phyloP scores from a whole-genome alignment of 306 rosid species.

The Castanea mollissima region DNA sequence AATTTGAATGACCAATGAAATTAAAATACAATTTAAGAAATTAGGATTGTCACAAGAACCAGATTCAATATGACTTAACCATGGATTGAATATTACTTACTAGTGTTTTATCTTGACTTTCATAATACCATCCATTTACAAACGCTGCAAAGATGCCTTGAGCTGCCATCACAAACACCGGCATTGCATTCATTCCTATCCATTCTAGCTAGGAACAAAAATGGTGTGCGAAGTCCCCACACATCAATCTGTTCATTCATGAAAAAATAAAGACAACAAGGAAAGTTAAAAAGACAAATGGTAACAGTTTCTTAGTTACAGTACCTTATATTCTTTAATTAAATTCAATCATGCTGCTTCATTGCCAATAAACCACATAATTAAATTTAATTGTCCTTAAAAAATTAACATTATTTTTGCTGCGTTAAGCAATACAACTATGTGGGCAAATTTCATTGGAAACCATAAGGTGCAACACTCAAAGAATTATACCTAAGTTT shows the following conservation, averaged over 20 bases:
- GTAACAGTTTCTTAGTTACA: no score
- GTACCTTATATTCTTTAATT: no score
- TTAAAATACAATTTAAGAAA: conserved; percentile 3
- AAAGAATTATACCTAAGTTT: no score
- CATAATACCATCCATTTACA: conserved; percentile 82
- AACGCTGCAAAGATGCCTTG: conserved; percentile 87
- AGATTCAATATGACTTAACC: neutral
- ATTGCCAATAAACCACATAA: no score
- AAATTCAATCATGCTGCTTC: no score
- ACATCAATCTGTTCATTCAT: conserved; percentile 62
- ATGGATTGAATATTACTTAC: conserved; percentile 33
- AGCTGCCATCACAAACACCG: conserved; percentile 86
- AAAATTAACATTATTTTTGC: no score
- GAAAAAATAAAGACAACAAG: neutral
- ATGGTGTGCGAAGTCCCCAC: conserved; percentile 69
- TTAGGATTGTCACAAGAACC: neutral
- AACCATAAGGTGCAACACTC: no score
- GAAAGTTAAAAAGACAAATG: neutral
- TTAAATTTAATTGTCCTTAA: no score
- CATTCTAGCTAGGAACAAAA: conserved; percentile 80
- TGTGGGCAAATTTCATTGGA: no score
- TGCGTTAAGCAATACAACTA: no score
- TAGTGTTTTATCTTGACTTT: conserved; percentile 37
- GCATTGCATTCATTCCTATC: conserved; percentile 97
- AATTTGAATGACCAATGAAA: neutral